Conservation (phyloP, 176 grass and related monocot species). For the Ensete ventricosum region DNA sequence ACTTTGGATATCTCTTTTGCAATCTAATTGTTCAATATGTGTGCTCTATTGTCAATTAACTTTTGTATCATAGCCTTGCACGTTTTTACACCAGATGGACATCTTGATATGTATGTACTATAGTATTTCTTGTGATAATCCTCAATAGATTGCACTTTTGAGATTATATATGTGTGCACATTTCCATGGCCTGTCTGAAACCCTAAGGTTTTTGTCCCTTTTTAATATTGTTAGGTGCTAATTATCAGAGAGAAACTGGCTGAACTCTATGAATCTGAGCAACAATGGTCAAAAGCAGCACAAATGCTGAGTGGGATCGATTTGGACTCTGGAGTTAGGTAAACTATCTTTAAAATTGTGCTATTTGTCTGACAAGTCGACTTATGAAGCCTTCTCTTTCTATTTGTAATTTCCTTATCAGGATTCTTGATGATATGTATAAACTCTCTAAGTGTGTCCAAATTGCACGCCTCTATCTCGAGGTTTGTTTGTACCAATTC, state of each 20-base stretch:
- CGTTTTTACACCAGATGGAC: no score
- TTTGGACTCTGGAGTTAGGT: slow-evolving; percentile 98
- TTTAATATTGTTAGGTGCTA: slow-evolving; percentile 46
- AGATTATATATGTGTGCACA: no score
- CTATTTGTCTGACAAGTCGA: background rate
- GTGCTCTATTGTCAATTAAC: no score
- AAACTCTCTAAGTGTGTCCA: slow-evolving; percentile 95
- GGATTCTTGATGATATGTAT: slow-evolving; percentile 90
- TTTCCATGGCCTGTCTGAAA: background rate
- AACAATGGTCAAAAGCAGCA: slow-evolving; percentile 94
- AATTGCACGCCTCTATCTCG: slow-evolving; percentile 95
- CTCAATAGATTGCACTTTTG: no score
- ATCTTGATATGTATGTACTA: no score
- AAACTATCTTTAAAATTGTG: background rate
- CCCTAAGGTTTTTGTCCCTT: background rate
- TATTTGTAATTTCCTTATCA: slow-evolving; percentile 16
- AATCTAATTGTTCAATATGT: no score
- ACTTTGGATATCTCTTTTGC: no score
- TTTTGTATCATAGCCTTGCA: no score
- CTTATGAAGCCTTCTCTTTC: background rate
- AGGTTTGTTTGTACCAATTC: slow-evolving; percentile 35
- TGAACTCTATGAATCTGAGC: slow-evolving; percentile 91
- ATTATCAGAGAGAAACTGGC: slow-evolving; percentile 98
- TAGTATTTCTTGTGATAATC: no score
- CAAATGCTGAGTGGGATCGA: slow-evolving; percentile 99